phyloP scores from a whole-genome alignment of 2,329 filamentous ascomycete genomes.

The Fusarium sp. region DNA sequence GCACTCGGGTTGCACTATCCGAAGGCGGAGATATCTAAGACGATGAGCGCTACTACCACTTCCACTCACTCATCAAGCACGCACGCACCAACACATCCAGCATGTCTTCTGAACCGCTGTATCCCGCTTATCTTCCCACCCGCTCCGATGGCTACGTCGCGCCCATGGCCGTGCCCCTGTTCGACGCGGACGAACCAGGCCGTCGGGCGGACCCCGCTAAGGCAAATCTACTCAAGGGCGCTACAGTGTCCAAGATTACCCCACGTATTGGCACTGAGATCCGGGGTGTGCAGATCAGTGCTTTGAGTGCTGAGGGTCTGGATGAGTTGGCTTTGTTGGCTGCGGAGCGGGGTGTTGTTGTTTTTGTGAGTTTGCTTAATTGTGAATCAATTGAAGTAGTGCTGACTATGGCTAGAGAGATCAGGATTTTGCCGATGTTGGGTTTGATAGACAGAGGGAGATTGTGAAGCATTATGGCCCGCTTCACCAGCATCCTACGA shows the following conservation, averaged over 20 bases:
- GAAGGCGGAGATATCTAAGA: slow-evolving; percentile 25
- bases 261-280: slow-evolving; percentile 50
- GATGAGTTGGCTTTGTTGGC: slow-evolving; percentile 51
- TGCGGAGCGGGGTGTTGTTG: slow-evolving; percentile 51
- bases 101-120: slow-evolving; percentile 46
- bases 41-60: neutral
- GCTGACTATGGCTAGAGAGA: slow-evolving; percentile 43
- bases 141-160: slow-evolving; percentile 50
- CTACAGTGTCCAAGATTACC: slow-evolving; percentile 44
- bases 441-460: slow-evolving; percentile 50
- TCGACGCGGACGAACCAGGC: slow-evolving; percentile 51
- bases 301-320: slow-evolving; percentile 42
- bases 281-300: slow-evolving; percentile 49
- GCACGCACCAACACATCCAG: no score
- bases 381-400: accelerated
- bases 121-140: slow-evolving; percentile 53
- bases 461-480: slow-evolving; percentile 52
- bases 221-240: slow-evolving; percentile 39
- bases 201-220: slow-evolving; percentile 48
- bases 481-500: slow-evolving; percentile 51
- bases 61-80: no score
- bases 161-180: slow-evolving; percentile 45
- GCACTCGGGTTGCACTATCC: slow-evolving; percentile 13
- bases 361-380: slow-evolving; percentile 44
- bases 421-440: slow-evolving; percentile 51